Evolutionary conservation across 2,329 filamentous ascomycete genomes (phyloP).

Genomic region (Xylaria sp.): DNA sequence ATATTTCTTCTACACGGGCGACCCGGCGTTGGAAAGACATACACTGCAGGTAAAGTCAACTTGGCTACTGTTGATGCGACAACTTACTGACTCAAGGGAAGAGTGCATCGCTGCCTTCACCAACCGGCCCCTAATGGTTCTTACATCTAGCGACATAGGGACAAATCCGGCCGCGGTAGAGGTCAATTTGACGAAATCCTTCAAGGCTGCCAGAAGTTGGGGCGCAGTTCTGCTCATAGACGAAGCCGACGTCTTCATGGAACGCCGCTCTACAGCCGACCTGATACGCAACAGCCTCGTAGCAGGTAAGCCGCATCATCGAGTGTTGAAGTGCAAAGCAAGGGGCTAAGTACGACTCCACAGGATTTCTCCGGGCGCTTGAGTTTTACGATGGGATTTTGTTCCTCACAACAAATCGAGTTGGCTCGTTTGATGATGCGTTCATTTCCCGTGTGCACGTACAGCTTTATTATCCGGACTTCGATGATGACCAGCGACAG

Average conservation of each 20-base stretch:
- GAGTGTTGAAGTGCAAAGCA: not conserved
- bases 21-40: too few species aligned
- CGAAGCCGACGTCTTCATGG: conserved; percentile 53
- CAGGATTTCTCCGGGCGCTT: conserved; percentile 48
- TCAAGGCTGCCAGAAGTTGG: too few species aligned
- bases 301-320: conserved; percentile 38
- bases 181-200: too few species aligned
- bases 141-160: too few species aligned
- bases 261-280: conserved; percentile 42
- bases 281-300: conserved; percentile 39
- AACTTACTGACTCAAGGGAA: too few species aligned
- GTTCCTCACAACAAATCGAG: conserved; percentile 48
- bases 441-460: conserved; percentile 50
- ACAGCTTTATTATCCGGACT: conserved; percentile 46
- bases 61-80: too few species aligned
- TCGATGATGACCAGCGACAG: conserved; percentile 44
- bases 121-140: too few species aligned
- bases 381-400: conserved; percentile 50
- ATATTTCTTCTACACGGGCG: too few species aligned
- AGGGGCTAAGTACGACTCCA: not conserved
- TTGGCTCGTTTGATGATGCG: conserved; percentile 49
- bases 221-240: conserved; percentile 50
- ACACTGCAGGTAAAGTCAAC: too few species aligned
- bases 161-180: too few species aligned
- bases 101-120: too few species aligned